Evolutionary conservation across 805 yeast genomes (phyloP).

Genomic region (Huiozyma sinensis): DNA sequence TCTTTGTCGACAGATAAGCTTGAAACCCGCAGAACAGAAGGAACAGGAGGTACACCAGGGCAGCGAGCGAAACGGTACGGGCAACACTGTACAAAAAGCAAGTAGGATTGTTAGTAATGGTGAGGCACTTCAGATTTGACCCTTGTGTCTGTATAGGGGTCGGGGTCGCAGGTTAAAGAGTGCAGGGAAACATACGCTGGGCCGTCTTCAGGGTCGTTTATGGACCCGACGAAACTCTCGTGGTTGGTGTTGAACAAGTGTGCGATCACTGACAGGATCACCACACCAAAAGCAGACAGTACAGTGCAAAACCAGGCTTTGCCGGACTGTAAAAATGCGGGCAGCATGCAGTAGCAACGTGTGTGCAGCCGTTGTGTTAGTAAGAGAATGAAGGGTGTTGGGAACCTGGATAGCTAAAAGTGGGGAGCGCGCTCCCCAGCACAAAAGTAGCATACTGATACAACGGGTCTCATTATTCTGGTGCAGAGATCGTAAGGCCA

Average conservation of each 20-base stretch:
- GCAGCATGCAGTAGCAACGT: no score
- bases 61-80: slow-evolving; percentile 81
- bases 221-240: slow-evolving; percentile 89
- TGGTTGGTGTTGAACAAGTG: slow-evolving; percentile 68
- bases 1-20: slow-evolving; percentile 51
- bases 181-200: slow-evolving; percentile 40
- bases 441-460: slow-evolving; percentile 31
- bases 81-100: slow-evolving; percentile 47
- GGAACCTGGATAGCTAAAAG: not conserved
- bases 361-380: not conserved
- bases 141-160: no score
- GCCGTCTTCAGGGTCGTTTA: slow-evolving; percentile 86
- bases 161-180: not conserved
- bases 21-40: slow-evolving; percentile 88
- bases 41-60: slow-evolving; percentile 66
- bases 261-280: slow-evolving; percentile 78
- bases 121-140: not conserved
- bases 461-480: slow-evolving; percentile 35
- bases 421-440: not conserved
- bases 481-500: no score
- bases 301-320: slow-evolving; percentile 95
- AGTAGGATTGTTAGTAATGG: not conserved
- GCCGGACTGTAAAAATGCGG: slow-evolving; percentile 38
- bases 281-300: slow-evolving; percentile 83
- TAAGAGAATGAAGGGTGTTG: not conserved